Evolutionary conservation across 176 grass and related monocot genomes (phyloP), one percentile per base, ranked within the genome.

Genomic region (Avena eriantha): DNA sequence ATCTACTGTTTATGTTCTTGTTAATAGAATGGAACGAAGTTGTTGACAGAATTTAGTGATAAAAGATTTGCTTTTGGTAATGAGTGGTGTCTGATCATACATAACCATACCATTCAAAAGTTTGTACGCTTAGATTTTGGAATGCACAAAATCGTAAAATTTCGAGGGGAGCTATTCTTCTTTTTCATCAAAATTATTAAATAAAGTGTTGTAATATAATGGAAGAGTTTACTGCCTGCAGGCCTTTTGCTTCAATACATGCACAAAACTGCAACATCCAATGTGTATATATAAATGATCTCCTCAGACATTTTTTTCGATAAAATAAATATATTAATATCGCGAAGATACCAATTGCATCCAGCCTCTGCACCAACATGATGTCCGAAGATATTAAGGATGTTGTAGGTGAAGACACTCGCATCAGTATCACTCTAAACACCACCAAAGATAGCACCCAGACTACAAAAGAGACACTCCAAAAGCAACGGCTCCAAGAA

Each of bases 11-110:
- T 61, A 81, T 85, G 69, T 77, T 76, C 22, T 13, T 76, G 72
- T 88, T 81, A 24, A 88, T 80, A 91, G 77, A 88, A 45, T 70
- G 69, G 76, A 61, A 50, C 50, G 13, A 51, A 84, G 49, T 53
- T 50, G 43, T 85, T 80, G 22, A 49, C 22, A 73, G n/a, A 77
- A 18, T 81, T 91, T 76, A 13, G 36, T 78, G 67, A 84, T 91
- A 70, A 81, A 87, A 60, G 7, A 34, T 53, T 53, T 76, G 46
- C 17, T n/a, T n/a, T 55, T 73, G 50, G 15, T 61, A 1, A 73
- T 5, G 31, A 61, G 50, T 63, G 59, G 7, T 82, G 49, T 71
- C 82, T 84, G 73, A 59, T 65, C 19, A 43, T 71, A 63, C 60
- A 69, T 78, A 34, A 78, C 61, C n/a, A 34, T 82, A 64, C 51